Evolutionary conservation across 306 rosid species (phyloP), one percentile per base, ranked within the genome.

Genomic region (Prunus padus): DNA sequence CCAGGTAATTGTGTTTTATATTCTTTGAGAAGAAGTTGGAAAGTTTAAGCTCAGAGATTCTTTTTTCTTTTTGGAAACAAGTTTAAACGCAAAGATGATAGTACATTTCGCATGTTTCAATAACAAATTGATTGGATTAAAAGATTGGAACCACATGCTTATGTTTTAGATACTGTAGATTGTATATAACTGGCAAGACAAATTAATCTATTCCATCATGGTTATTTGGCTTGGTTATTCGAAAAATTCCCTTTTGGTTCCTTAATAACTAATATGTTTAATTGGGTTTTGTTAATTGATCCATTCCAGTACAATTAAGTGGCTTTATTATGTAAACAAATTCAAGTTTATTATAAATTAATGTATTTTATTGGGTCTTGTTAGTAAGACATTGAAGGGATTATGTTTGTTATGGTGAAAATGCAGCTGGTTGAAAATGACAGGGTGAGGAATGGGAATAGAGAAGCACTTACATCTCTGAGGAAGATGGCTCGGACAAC

Each of bases 381-480:
- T 42, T 69, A 5, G 11, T n/a, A 12, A 56, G 22, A 18, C 52
- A 11, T 14, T 68, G 77, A 73, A 31, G 42, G 67, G 75, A 50
- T 66, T 52, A 18, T 60, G 79, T 65, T 54, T n/a, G 23, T 30
- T 67, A 20, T 74, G 71, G 33, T 51, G 51, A 75, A 79, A 74
- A 33, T 79, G 55, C 81, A 92, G 97, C 73, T 86, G 75, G 90
- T 95, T 77, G 98, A 95, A 84, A 92, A 79, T 68, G 97, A 95
- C 86, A 87, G 81, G 87, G 64, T 87, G 83, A 89, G 98, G 80
- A 92, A 90, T 78, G 96, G 93, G 79, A 89, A 90, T 47, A 84
- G 98, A 64, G 97, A 95, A 89, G 97, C 98, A 33, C 89, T 92
- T 71, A 90, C 97, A 52, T 90, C 96, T 56, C 70, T 92, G 73